phyloP scores from a whole-genome alignment of 176 grass and related monocot species.

The Miscanthus lutarioriparius region DNA sequence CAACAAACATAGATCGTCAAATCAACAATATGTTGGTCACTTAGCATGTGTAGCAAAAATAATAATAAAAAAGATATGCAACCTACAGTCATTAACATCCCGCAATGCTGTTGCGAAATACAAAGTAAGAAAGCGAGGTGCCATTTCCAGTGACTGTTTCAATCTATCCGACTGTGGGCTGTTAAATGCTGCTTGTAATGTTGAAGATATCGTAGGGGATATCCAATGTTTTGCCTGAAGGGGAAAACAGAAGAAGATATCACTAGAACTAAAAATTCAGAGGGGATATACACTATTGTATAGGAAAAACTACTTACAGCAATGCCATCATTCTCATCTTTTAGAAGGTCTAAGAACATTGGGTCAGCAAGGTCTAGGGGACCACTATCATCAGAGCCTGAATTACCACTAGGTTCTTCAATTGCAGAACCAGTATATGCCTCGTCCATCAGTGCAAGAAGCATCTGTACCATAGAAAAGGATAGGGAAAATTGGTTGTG shows the following conservation, averaged over 20 bases:
- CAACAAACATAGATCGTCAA: conserved; percentile 40
- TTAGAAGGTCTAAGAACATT: conserved; percentile 92
- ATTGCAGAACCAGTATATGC: conserved; percentile 92
- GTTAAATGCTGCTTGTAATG: conserved; percentile 66
- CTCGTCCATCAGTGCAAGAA: conserved; percentile 95
- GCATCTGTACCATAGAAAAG: conserved; percentile 64
- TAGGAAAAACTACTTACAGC: conserved; percentile 57
- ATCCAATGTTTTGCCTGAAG: conserved; percentile 87
- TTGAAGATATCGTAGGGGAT: conserved; percentile 77
- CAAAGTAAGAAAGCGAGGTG: conserved; percentile 67
- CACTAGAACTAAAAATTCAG: neutral
- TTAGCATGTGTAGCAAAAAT: conserved; percentile 16
- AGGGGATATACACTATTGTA: neutral
- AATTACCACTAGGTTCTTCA: conserved; percentile 67
- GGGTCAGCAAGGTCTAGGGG: conserved; percentile 80
- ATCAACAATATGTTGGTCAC: conserved; percentile 18
- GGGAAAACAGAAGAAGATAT: conserved; percentile 7
- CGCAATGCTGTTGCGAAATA: conserved; percentile 68
- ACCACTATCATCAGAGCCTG: conserved; percentile 75
- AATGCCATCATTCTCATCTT: conserved; percentile 97
- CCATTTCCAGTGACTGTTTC: conserved; percentile 78
- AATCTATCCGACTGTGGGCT: conserved; percentile 66
- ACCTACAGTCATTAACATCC: conserved; percentile 78
- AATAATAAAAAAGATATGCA: neutral
- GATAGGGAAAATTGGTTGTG: no score